Percentiles rank a stretch among this genome's conserved stretches.
These are phyloP conservation scores for Hymenoscyphus occultus DNA, from an alignment of 2,329 filamentous ascomycete genomes.

Conservation along the genomic window DNA sequence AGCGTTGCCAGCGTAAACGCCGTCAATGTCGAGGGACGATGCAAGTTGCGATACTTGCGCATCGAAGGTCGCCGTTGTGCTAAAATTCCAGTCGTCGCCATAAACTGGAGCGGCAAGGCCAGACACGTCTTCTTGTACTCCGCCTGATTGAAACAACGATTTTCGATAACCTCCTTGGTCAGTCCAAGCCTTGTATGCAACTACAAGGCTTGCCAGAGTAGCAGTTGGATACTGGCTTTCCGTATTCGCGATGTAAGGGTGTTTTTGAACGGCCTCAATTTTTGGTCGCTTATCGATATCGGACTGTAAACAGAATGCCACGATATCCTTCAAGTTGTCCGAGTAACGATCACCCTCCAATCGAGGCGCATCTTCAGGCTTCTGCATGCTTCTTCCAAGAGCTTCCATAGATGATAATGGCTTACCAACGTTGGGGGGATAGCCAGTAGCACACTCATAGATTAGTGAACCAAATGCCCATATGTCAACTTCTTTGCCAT, in stretches of 20 bases:
- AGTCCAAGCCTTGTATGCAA: slow-evolving; percentile 74
- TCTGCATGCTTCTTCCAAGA: slow-evolving; percentile 35
- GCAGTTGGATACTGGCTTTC: slow-evolving; percentile 60
- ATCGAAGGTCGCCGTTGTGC: slow-evolving; percentile 63
- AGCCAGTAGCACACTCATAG: slow-evolving; percentile 76
- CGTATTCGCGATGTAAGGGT: slow-evolving; percentile 66
- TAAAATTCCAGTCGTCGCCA: slow-evolving; percentile 65
- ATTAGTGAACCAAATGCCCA: slow-evolving; percentile 83
- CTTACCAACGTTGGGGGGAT: slow-evolving; percentile 65
- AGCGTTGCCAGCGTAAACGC: slow-evolving; percentile 57
- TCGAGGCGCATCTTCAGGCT: slow-evolving; percentile 60
- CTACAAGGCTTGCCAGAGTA: slow-evolving; percentile 62
- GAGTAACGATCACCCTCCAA: slow-evolving; percentile 73
- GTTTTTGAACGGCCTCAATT: slow-evolving; percentile 66
- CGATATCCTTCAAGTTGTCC: slow-evolving; percentile 62
- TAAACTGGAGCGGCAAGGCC: not conserved
- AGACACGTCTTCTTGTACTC: slow-evolving; percentile 45
- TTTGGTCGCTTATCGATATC: slow-evolving; percentile 66
- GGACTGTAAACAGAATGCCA: slow-evolving; percentile 70
- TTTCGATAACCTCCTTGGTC: slow-evolving; percentile 67
- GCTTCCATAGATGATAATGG: slow-evolving; percentile 51
- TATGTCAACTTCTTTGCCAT: slow-evolving; percentile 73
- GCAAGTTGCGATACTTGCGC: slow-evolving; percentile 50
- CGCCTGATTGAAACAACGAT: slow-evolving; percentile 59
- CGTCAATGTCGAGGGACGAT: slow-evolving; percentile 57